Conservation (phyloP, 257 asterid genomes). For the Misopates orontium region DNA sequence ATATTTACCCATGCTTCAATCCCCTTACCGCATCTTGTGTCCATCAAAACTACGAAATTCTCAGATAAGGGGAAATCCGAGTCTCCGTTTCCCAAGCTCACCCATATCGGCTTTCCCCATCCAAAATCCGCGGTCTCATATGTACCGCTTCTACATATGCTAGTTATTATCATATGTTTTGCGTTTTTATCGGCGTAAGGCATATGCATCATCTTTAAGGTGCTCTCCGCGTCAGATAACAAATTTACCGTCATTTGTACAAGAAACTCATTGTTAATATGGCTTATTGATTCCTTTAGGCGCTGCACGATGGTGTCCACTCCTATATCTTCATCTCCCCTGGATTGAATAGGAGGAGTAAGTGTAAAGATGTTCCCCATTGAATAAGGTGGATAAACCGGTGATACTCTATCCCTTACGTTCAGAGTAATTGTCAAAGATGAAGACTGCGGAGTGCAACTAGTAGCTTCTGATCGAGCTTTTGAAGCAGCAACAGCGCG, state of each 20-base stretch:
- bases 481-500: neutral
- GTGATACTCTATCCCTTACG: no score
- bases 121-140: slow-evolving; percentile 18
- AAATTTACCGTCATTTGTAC: neutral
- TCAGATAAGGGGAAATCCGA: neutral
- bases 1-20: slow-evolving; percentile 1
- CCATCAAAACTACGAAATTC: slow-evolving; percentile 6
- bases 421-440: no score
- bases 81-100: neutral
- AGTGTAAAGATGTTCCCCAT: no score
- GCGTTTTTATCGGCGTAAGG: neutral
- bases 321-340: neutral
- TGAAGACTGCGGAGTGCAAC: no score
- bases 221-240: neutral
- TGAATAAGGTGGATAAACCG: no score
- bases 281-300: neutral
- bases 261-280: neutral
- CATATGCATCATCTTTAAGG: neutral
- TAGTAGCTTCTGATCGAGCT: no score
- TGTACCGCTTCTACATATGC: neutral
- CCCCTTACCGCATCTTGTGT: no score
- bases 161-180: neutral
- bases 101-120: slow-evolving; percentile 17
- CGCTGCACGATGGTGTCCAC: neutral
- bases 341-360: neutral